These are phyloP conservation scores for Penicillium sumatraense DNA, from an alignment of 2,329 filamentous ascomycete species.

Conservation along the genomic window DNA sequence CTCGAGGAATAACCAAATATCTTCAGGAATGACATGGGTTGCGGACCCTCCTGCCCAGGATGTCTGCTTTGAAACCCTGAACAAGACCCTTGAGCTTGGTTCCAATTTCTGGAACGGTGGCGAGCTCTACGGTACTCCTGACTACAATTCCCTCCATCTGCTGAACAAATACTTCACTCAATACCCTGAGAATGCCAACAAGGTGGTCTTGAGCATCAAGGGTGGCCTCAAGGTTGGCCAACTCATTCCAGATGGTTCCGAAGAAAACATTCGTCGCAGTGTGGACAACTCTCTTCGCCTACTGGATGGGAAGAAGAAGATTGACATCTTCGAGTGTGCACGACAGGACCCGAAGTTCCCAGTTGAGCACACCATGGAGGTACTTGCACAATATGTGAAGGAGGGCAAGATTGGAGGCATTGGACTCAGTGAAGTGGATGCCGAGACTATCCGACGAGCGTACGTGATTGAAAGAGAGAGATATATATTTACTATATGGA, in stretches of 20 bases:
- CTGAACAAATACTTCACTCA: conserved; percentile 66
- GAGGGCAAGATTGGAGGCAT: conserved; percentile 52
- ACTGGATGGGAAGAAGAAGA: conserved; percentile 61
- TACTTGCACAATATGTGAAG: conserved; percentile 44
- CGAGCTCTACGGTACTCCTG: conserved; percentile 66
- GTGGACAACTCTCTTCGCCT: conserved; percentile 61
- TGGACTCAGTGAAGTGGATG: conserved; percentile 49
- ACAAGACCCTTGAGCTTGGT: conserved; percentile 54
- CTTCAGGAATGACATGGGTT: conserved; percentile 42
- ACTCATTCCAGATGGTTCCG: conserved; percentile 55
- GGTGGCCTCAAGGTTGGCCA: conserved; percentile 52
- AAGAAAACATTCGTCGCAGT: conserved; percentile 59
- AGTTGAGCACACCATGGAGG: conserved; percentile 52
- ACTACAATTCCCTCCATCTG: conserved; percentile 63
- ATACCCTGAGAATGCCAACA: conserved; percentile 67
- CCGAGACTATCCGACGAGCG: conserved; percentile 50
- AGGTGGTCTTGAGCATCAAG: conserved; percentile 67
- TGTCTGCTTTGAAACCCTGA: conserved; percentile 57
- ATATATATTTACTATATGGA: background rate
- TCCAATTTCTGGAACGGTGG: conserved; percentile 65
- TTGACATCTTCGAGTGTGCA: conserved; percentile 66
- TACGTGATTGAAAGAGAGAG: conserved; percentile 25
- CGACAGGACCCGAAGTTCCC: conserved; percentile 59
- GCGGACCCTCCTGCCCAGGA: conserved; percentile 32
- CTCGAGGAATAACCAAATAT: background rate